phyloP scores from a whole-genome alignment of 202 grass and related monocot genomes.

The Setaria italica region DNA sequence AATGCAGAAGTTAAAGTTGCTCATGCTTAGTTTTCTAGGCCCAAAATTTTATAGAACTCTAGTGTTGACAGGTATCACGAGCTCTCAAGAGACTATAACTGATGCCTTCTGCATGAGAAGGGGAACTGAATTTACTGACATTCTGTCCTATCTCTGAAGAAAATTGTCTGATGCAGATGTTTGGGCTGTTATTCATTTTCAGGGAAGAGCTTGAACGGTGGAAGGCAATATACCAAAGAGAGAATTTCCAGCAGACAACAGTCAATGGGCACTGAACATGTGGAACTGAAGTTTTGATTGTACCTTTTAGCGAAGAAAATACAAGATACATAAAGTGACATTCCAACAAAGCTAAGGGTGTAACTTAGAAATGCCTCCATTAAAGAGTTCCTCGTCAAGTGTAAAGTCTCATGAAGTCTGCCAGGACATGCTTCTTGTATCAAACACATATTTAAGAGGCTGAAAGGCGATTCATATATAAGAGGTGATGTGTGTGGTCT shows the following conservation, averaged over 20 bases:
- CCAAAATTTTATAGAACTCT: neutral
- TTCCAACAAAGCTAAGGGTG: constrained; percentile 51
- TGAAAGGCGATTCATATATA: constrained; percentile 33
- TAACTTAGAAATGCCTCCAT: constrained; percentile 42
- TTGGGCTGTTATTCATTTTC: constrained; percentile 39
- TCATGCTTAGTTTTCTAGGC: neutral
- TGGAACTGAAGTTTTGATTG: constrained; percentile 38
- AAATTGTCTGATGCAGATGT: constrained; percentile 1
- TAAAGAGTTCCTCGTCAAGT: constrained; percentile 14
- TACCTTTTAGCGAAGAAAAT: constrained; percentile 39
- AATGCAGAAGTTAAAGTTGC: neutral
- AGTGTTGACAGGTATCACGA: neutral
- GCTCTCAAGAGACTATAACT: neutral
- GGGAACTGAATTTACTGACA: neutral
- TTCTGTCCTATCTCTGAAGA: neutral
- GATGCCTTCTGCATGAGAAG: neutral
- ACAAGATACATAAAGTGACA: constrained; percentile 41
- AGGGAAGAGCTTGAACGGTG: constrained; percentile 93
- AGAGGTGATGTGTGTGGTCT: constrained; percentile 8
- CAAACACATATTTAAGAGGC: constrained; percentile 20
- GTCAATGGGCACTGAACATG: constrained; percentile 61
- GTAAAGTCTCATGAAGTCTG: constrained; percentile 48
- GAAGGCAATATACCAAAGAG: constrained; percentile 78
- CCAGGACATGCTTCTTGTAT: constrained; percentile 34
- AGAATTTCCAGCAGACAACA: constrained; percentile 67